Evolutionary conservation across 1,284 basidiomycete species (phyloP), one percentile per base, ranked within the genome.

Genomic region (Leccinum subfulvum): DNA sequence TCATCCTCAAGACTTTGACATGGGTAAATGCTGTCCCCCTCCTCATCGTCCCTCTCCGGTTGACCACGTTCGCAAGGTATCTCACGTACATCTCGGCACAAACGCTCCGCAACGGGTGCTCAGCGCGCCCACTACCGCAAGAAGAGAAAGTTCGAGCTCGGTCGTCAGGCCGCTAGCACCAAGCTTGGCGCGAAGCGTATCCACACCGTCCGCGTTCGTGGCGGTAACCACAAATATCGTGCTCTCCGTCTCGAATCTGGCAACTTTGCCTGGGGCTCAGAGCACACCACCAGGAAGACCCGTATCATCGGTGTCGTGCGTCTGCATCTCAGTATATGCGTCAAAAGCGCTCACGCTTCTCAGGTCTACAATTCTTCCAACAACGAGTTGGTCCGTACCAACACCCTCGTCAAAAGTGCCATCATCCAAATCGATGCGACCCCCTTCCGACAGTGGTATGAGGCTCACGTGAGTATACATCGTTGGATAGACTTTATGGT

Each of bases 81-180:
- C 78, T 91, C 95, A 75, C 90, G 95, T 74, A 87, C 94, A 70
- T 95, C 94, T 73, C 87, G 95, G 78, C 94, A 97, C 87, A 97
- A 97, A 82, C 92, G 95, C 78, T 92, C 94, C 71, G 90, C 87
- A 72, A 90, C 93, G 58, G 95, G 95, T 77, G 95, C 94, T 68
- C 93, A 96, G 80, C 91, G 94, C 75, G 91, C 95, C 69, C 90
- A 94, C 83, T 95, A 95, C 84, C 92, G 95, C 84, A 97, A 97
- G 87, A 97, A 97, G 91, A 89, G 95, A 90, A 97, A 97, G 84
- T 97, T 97, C 82, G 95, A 97, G 85, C 90, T 97, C 76, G 95
- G 94, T 77, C 94, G 95, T 78, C 95, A 97, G 79, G 83, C 95
- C 64, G 96, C 95, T 68, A 94, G 83, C 87, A 98, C 95, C 77